Conservation (phyloP, 2,329 filamentous ascomycete genomes). For the Aspergillus brunneoviolaceus region DNA sequence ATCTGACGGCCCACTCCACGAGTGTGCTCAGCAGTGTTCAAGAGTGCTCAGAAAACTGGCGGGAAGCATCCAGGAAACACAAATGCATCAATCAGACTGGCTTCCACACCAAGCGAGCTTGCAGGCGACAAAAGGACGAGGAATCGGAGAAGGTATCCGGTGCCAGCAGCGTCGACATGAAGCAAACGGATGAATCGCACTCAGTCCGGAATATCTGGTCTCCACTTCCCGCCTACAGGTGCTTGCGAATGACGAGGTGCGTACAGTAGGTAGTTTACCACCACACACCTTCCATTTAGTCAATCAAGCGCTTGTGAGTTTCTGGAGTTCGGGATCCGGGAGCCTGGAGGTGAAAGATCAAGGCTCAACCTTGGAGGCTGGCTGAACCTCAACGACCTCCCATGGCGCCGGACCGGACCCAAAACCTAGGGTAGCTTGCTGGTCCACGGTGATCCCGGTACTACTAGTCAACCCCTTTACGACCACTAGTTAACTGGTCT, state of each 20-base stretch:
- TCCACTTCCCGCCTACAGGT: constrained; percentile 12
- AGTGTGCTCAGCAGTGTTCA: not conserved
- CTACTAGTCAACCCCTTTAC: too few species aligned
- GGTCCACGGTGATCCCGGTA: too few species aligned
- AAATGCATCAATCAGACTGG: too few species aligned
- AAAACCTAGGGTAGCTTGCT: too few species aligned
- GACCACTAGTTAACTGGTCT: too few species aligned
- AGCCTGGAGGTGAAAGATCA: not conserved
- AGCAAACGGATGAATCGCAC: constrained; percentile 3
- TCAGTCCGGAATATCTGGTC: constrained; percentile 4
- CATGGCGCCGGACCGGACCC: too few species aligned
- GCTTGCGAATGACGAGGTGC: not conserved
- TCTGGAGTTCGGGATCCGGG: not conserved
- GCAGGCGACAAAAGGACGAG: not conserved
- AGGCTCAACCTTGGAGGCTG: not conserved
- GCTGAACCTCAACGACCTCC: too few species aligned
- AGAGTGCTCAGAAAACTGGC: not conserved
- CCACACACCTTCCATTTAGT: not conserved
- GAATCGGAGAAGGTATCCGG: constrained; percentile 12
- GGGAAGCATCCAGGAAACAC: too few species aligned
- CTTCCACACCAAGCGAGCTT: too few species aligned
- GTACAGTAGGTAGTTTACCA: not conserved
- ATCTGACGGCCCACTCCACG: not conserved
- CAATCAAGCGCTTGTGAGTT: not conserved
- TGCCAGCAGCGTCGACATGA: not conserved